phyloP scores from a whole-genome alignment of 2,329 filamentous ascomycete genomes.

The Aspergillus clavatus region DNA sequence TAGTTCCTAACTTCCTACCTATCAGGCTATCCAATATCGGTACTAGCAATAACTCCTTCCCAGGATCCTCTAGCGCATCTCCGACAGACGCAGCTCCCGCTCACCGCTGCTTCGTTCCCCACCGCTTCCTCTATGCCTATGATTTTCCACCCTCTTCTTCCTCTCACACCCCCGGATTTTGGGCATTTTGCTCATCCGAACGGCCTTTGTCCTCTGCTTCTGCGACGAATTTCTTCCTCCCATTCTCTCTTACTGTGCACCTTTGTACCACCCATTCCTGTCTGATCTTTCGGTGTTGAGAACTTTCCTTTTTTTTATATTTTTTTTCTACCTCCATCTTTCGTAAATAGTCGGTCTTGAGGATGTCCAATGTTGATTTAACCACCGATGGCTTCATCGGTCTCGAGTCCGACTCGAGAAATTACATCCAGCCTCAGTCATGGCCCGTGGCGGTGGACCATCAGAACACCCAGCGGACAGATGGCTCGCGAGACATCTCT shows the following conservation, averaged over 20 bases:
- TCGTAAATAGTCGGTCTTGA: constrained; percentile 18
- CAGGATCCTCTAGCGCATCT: constrained; percentile 37
- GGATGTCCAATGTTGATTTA: constrained; percentile 44
- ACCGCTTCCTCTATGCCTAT: constrained; percentile 37
- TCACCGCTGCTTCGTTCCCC: constrained; percentile 44
- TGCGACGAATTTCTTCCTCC: constrained; percentile 12
- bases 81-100: constrained; percentile 23
- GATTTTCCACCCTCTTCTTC: constrained; percentile 25
- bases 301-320: constrained; percentile 8
- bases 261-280: constrained; percentile 17
- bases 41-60: constrained; percentile 28
- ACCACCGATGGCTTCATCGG: constrained; percentile 43
- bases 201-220: constrained; percentile 23
- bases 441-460: constrained; percentile 44
- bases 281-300: constrained; percentile 5
- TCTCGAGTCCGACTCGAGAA: constrained; percentile 46
- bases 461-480: constrained; percentile 34
- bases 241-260: constrained; percentile 12
- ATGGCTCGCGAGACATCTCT: constrained; percentile 38
- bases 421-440: constrained; percentile 39
- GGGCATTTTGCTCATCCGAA: constrained; percentile 28
- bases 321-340: constrained; percentile 15
- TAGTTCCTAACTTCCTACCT: neutral
- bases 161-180: constrained; percentile 26
- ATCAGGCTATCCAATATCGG: too few relatives aligned